phyloP scores from a whole-genome alignment of 805 yeast genomes.

The Blastobotrys peoriensis region DNA sequence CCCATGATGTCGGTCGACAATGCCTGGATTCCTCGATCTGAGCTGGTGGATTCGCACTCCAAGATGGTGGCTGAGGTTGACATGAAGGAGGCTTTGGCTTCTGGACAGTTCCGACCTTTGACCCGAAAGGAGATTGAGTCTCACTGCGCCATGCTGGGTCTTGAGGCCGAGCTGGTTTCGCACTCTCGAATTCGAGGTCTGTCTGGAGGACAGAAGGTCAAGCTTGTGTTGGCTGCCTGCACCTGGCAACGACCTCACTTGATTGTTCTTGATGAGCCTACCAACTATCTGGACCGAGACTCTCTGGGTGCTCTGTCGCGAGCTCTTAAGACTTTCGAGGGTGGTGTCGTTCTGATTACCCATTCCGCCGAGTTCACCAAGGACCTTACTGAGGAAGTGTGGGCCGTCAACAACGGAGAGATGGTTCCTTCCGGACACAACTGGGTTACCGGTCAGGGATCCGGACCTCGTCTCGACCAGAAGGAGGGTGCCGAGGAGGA shows the following conservation, averaged over 20 bases:
- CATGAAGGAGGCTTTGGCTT: slow-evolving; percentile 99
- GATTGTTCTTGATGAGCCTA: slow-evolving; percentile 99
- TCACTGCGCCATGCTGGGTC: slow-evolving; percentile 98
- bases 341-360: slow-evolving; percentile 99
- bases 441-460: slow-evolving; percentile 99
- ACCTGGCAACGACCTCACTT: slow-evolving; percentile 99
- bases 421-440: slow-evolving; percentile 99
- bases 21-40: slow-evolving; percentile 99
- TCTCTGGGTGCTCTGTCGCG: slow-evolving; percentile 98
- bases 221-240: slow-evolving; percentile 99
- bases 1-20: slow-evolving; percentile 99
- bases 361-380: slow-evolving; percentile 99
- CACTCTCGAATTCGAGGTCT: slow-evolving; percentile 99
- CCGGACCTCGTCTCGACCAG: slow-evolving; percentile 99
- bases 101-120: slow-evolving; percentile 99
- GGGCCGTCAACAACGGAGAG: slow-evolving; percentile 97
- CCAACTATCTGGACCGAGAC: slow-evolving; percentile 98
- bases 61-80: slow-evolving; percentile 99
- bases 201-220: slow-evolving; percentile 99
- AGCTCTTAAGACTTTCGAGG: slow-evolving; percentile 97
- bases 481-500: slow-evolving; percentile 94
- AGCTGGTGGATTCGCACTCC: slow-evolving; percentile 92
- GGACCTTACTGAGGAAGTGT: slow-evolving; percentile 98
- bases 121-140: slow-evolving; percentile 99
- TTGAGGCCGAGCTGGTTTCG: slow-evolving; percentile 97